Conservation (phyloP, 352 stramenopile genomes). For the Globisporangium radiosum region DNA sequence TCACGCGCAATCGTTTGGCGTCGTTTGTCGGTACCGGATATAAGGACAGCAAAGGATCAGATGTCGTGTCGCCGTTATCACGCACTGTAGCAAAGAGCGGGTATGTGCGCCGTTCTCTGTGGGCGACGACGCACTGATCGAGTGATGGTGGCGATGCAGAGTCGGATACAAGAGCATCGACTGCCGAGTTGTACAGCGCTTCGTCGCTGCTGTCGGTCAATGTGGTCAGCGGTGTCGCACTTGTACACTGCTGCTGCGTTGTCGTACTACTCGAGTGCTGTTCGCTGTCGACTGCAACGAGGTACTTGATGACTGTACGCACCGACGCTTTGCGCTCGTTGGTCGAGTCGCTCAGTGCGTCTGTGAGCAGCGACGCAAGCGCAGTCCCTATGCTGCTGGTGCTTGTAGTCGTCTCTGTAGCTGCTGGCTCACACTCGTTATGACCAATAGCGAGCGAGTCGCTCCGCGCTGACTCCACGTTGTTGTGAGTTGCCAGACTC, state of each 20-base stretch:
- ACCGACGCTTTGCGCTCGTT: conserved; percentile 10
- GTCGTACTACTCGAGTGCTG: neutral
- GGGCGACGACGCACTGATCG: conserved; percentile 12
- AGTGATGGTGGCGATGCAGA: neutral
- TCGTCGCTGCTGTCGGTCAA: conserved; percentile 7
- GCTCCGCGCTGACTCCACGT: neutral
- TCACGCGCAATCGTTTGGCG: neutral
- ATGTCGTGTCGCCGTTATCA: neutral
- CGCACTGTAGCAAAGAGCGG: conserved; percentile 9
- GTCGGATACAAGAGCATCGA: neutral
- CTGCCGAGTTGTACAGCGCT: conserved; percentile 17
- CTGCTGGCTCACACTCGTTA: neutral
- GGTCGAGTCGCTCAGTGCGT: conserved; percentile 3
- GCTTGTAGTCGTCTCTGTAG: neutral
- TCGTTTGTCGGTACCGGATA: neutral
- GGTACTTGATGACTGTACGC: conserved; percentile 24
- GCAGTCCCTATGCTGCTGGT: neutral
- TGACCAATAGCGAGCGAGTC: neutral
- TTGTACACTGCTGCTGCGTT: neutral
- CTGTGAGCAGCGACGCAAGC: neutral
- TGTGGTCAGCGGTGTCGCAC: neutral
- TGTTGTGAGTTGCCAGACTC: neutral
- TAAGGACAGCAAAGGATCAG: no score
- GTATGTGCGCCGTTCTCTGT: conserved; percentile 29
- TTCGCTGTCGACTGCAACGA: conserved; percentile 10